Evolutionary conservation across 2,329 filamentous ascomycete genomes (phyloP).

Genomic region (Aspergillus bombycis): DNA sequence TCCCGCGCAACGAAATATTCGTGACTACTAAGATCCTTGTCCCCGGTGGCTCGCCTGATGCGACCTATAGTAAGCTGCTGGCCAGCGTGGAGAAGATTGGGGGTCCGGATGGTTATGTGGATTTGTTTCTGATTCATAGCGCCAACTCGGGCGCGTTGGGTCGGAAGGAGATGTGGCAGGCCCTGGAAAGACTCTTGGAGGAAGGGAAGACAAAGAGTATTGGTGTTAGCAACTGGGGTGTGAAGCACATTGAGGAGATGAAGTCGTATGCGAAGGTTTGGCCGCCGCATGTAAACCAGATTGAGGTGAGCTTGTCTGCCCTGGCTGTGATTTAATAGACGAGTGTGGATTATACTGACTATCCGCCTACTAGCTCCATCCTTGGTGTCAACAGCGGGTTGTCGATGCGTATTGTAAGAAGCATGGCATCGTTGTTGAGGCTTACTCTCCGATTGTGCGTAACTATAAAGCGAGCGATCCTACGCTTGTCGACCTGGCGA

Average conservation of each 20-base stretch:
- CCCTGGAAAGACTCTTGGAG: slow-evolving; percentile 63
- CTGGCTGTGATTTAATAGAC: not conserved
- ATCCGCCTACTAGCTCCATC: slow-evolving; percentile 61
- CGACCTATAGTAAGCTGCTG: slow-evolving; percentile 61
- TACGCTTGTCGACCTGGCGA: slow-evolving; percentile 64
- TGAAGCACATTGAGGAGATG: slow-evolving; percentile 70
- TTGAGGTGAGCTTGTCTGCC: slow-evolving; percentile 59
- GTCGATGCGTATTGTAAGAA: slow-evolving; percentile 59
- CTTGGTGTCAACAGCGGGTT: slow-evolving; percentile 69
- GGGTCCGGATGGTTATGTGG: slow-evolving; percentile 64
- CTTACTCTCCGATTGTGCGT: slow-evolving; percentile 59
- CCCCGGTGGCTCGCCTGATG: slow-evolving; percentile 57
- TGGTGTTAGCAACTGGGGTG: slow-evolving; percentile 73
- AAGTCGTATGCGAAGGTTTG: slow-evolving; percentile 66
- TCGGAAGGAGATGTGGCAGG: slow-evolving; percentile 66
- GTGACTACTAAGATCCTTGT: slow-evolving; percentile 71
- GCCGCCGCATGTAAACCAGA: slow-evolving; percentile 74
- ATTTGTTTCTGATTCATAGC: slow-evolving; percentile 72
- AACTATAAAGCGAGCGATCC: slow-evolving; percentile 73
- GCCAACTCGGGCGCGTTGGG: slow-evolving; percentile 58
- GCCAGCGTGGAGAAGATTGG: slow-evolving; percentile 67
- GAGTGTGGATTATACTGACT: not conserved
- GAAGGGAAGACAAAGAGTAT: slow-evolving; percentile 67
- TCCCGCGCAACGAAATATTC: slow-evolving; percentile 62
- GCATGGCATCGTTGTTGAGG: slow-evolving; percentile 57